Evolutionary conservation across 805 yeast genomes (phyloP).

Genomic region (Tetrapisispora namnaoensis): DNA sequence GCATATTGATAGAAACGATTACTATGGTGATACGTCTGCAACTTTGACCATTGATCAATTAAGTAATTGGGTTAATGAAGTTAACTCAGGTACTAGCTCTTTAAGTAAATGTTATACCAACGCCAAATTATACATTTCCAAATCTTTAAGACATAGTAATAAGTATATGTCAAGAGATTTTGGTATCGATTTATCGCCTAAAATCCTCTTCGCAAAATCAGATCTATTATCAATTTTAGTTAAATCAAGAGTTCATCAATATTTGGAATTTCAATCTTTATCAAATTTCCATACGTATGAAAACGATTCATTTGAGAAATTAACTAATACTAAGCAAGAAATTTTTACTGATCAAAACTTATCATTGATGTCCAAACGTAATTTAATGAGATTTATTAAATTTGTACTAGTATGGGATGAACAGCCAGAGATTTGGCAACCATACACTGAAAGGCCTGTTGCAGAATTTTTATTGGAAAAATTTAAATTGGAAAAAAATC

Average conservation of each 20-base stretch:
- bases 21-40: slow-evolving; percentile 85
- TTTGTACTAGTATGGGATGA: slow-evolving; percentile 67
- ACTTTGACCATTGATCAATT: slow-evolving; percentile 81
- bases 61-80: slow-evolving; percentile 69
- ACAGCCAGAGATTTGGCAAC: slow-evolving; percentile 46
- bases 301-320: slow-evolving; percentile 79
- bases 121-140: slow-evolving; percentile 74
- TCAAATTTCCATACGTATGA: slow-evolving; percentile 90
- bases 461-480: slow-evolving; percentile 47
- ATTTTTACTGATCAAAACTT: slow-evolving; percentile 83
- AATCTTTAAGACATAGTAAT: slow-evolving; percentile 33
- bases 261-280: slow-evolving; percentile 84
- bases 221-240: slow-evolving; percentile 71
- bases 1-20: slow-evolving; percentile 75
- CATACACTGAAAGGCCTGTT: slow-evolving; percentile 48
- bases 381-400: slow-evolving; percentile 78
- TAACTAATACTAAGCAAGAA: slow-evolving; percentile 81
- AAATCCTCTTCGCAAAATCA: slow-evolving; percentile 80
- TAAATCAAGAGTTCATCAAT: slow-evolving; percentile 80
- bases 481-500: slow-evolving; percentile 64
- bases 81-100: slow-evolving; percentile 35
- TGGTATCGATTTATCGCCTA: slow-evolving; percentile 82
- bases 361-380: slow-evolving; percentile 65
- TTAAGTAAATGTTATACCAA: slow-evolving; percentile 42
- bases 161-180: slow-evolving; percentile 57